A percentile compares a stretch with the other conserved stretches of the same genome.
Evolutionary conservation across 306 rosid genomes (phyloP).

Genomic region (Comarum palustre): DNA sequence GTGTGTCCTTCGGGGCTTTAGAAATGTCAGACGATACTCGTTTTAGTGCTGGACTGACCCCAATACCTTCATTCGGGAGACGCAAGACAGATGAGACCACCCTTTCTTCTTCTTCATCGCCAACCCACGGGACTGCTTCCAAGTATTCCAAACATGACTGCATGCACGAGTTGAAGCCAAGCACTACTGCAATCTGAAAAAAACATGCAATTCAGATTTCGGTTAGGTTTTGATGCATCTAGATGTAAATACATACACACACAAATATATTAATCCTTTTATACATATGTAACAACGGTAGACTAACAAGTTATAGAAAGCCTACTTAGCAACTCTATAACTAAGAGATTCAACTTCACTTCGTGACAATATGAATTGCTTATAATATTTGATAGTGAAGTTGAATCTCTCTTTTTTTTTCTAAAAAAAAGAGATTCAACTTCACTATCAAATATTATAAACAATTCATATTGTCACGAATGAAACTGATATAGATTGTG

Average conservation of each 20-base stretch:
- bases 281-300: neutral
- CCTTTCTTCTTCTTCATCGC: conserved; percentile 91
- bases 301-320: neutral
- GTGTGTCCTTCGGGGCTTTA: conserved; percentile 62
- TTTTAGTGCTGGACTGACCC: conserved; percentile 70
- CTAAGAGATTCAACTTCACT: neutral
- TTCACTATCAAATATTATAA: neutral
- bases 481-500: neutral
- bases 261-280: neutral
- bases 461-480: neutral
- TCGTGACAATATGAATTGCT: neutral
- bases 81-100: conserved; percentile 66
- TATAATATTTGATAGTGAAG: neutral
- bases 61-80: conserved; percentile 71
- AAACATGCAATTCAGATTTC: conserved; percentile 17
- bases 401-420: no score
- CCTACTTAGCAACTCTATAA: neutral
- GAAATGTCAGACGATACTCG: conserved; percentile 73
- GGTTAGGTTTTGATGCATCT: no score
- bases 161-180: conserved; percentile 75
- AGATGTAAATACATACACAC: no score
- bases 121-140: conserved; percentile 97
- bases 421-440: neutral
- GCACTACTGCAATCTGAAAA: conserved; percentile 74
- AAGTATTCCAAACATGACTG: conserved; percentile 81